Percentiles rank a stretch among this genome's conserved stretches.
These are phyloP conservation scores for Cladosporium sp. DNA, from an alignment of 2,329 filamentous ascomycete species.

Conservation along the genomic window DNA sequence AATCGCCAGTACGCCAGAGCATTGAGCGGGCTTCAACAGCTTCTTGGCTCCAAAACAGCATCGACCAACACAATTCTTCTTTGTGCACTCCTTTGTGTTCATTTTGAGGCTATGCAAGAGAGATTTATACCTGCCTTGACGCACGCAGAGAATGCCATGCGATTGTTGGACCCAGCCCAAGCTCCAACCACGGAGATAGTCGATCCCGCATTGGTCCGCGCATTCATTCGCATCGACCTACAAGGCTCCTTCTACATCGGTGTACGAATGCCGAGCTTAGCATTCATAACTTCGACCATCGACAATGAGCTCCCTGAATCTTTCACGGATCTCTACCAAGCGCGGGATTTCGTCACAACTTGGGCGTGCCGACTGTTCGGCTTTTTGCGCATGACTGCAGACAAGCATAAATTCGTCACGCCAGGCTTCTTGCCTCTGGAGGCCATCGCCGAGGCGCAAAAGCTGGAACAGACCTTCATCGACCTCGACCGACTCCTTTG, in stretches of 20 bases:
- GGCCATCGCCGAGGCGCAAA: conserved; percentile 22
- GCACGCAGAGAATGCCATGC: conserved; percentile 29
- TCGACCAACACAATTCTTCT: conserved; percentile 25
- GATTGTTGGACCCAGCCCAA: conserved; percentile 18
- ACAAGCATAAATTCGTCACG: conserved; percentile 21
- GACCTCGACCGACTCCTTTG: conserved; percentile 23
- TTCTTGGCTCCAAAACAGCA: conserved; percentile 19
- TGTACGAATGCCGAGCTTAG: conserved; percentile 23
- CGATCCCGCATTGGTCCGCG: conserved; percentile 22
- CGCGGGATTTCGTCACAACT: conserved; percentile 23
- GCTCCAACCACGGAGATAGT: conserved; percentile 18
- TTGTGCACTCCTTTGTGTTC: conserved; percentile 27
- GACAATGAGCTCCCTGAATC: conserved; percentile 22
- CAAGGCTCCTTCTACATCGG: conserved; percentile 25
- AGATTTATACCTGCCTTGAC: conserved; percentile 27
- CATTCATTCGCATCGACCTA: conserved; percentile 28
- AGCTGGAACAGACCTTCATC: conserved; percentile 21
- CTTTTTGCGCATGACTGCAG: conserved; percentile 24
- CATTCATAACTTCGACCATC: conserved; percentile 22
- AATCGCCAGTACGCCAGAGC: conserved; percentile 28
- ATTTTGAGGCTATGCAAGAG: conserved; percentile 30
- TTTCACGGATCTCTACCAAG: conserved; percentile 24
- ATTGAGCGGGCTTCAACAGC: conserved; percentile 23
- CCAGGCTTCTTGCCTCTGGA: conserved; percentile 25
- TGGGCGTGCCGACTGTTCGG: conserved; percentile 26